Base-by-base conservation (phyloP, 2,329 filamentous ascomycete species). In the Alternaria tenuissima region DNA sequence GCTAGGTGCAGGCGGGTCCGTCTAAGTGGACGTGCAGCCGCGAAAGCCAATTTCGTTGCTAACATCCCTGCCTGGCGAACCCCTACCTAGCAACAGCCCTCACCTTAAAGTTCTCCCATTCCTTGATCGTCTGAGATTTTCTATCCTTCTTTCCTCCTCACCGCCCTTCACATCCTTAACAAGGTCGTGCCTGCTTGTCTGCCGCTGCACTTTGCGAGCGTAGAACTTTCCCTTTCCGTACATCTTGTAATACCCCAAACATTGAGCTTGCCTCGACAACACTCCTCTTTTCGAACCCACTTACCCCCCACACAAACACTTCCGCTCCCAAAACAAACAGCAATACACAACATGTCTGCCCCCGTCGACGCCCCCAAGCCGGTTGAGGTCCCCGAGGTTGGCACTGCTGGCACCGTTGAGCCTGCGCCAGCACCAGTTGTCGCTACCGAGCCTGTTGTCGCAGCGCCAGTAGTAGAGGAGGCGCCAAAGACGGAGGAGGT, bases 291-390 rank as follows among this genome's bases (percentile, higher is more conserved):
- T 62, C 43, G 63, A 48, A 59, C 59, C 57, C 61, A 56, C 55
- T 34, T 47, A 47, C 46, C 53, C 61, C 46, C 53, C 60, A 14
- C 9, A 22, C 41, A 26, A 2, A 43, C 20, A 43, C 20, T 20
- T 24, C 18, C 55, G 57, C 59, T 57, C 24, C 43, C 55, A 42
- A 26, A 54, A 51, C 52, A 57, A 38, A 61, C 56, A 20, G 18
- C 34, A 52, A 30, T 36, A 34, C n/a, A 26, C 55, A 63, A 74
- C 85, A 92, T 92, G 90, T 75, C 73, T 67, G 88, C 91, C 30
- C 38, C 57, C 82, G 89, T 89, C 82, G 90, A 92, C 76, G 84
- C 83, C 80, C 86, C 88, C 81, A 92, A 93, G 84, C 86, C 89
- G 77, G 84, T 86, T 73, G 88, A 89, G 79, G 61, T 61, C 56